Evolutionary conservation across 192 early-diverging fungal species (phyloP), one percentile per base, ranked within the genome.

Genomic region (Backusella australiensis): DNA sequence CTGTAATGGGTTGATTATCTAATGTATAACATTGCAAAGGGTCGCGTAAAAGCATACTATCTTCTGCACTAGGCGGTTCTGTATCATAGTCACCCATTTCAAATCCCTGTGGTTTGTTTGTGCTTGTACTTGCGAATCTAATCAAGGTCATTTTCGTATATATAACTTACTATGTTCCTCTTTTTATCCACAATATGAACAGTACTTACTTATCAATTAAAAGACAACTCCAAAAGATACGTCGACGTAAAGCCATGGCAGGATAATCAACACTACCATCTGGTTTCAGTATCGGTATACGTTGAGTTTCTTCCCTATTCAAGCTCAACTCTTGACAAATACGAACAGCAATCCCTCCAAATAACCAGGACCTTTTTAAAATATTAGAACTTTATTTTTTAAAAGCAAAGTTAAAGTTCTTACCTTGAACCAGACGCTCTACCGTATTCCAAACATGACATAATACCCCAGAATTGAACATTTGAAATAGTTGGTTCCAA

Each of bases 191-290:
- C 14, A 39, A 39, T 11, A 39, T 9, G 2, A 35, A 32, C 1
- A 53, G 6, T 39, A 53, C 81, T 75, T 83, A 80, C 80, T 78
- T 83, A 69, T 89, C 88, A 42, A 87, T 49, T 4, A 77, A 77
- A 32, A 86, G 83, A 59, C 83, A 86, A 29, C 80, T 78, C 88
- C 88, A 89, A 38, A 87, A 89, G 17, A 85, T 84, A 15, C 88
- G 77, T 32, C 85, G 42, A 35, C 83, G 63, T 49, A 81, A 63
- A 12, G 67, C 71, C 79, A 81, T 81, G 1, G 79, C 79, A 39
- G 63, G 74, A 70, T 52, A 82, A 81, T 72, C 83, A 41, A 80
- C 78, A 17, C 76, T 80, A 71, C 84, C 85, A 74, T 80, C 79
- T 26, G 75, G 59, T 19, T 80, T 85, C 17, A 81, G 39, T 46